A percentile compares a stretch with the other conserved stretches of the same genome.
phyloP scores from a whole-genome alignment of 257 asterid genomes.

The Scutellaria baicalensis region DNA sequence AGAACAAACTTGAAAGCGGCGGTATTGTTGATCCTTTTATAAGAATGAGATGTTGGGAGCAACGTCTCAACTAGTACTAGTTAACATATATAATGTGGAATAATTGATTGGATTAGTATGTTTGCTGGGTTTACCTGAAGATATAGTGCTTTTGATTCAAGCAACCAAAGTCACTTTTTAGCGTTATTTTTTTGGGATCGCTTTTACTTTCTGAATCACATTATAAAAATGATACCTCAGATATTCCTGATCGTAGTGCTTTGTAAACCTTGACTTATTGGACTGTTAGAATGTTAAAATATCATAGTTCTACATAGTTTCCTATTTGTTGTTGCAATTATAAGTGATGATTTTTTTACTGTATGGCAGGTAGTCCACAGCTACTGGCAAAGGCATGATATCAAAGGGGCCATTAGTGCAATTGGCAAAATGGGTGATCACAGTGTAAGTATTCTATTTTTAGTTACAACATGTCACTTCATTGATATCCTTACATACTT shows the following conservation, averaged over 20 bases:
- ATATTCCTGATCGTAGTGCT: not conserved
- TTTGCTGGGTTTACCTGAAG: not conserved
- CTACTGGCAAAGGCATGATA: conserved; percentile 84
- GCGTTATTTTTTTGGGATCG: not conserved
- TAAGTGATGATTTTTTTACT: not conserved
- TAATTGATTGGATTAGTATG: not conserved
- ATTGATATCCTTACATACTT: not conserved
- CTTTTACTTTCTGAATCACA: not conserved
- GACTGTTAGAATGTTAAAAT: too few species aligned
- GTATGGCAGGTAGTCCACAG: conserved; percentile 57
- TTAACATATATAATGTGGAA: not conserved
- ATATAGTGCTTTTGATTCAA: not conserved
- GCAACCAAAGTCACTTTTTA: not conserved
- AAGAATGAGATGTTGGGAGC: not conserved
- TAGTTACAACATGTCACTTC: not conserved
- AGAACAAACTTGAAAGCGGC: not conserved
- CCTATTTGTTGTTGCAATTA: not conserved
- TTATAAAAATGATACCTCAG: not conserved
- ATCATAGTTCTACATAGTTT: not conserved
- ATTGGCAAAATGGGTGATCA: conserved; percentile 79
- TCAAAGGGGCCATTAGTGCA: conserved; percentile 70
- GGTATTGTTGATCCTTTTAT: not conserved
- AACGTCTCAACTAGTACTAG: not conserved
- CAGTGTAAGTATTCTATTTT: conserved; percentile 50
- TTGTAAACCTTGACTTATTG: too few species aligned